Percentiles rank a stretch among this genome's conserved stretches.
Conservation (phyloP, 2,329 filamentous ascomycete genomes). For the Fusarium sp. region DNA sequence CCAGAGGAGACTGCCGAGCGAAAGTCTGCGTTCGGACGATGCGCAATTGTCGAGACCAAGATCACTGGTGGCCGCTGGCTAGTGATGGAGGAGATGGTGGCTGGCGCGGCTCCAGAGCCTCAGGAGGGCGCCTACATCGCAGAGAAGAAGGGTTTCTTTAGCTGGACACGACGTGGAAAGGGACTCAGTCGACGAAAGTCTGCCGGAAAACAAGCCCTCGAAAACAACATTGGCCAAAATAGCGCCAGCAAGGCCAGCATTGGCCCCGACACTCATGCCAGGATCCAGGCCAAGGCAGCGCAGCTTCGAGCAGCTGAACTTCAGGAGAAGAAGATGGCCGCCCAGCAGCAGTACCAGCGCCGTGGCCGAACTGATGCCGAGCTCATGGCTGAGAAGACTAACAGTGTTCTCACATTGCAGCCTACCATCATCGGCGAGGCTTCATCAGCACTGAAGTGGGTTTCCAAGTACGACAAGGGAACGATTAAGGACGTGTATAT, state of each 20-base stretch:
- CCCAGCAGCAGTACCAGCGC: slow-evolving; percentile 54
- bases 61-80: slow-evolving; percentile 89
- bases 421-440: slow-evolving; percentile 87
- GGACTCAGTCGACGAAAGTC: slow-evolving; percentile 76
- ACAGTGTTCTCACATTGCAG: slow-evolving; percentile 89
- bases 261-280: slow-evolving; percentile 90
- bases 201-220: slow-evolving; percentile 70
- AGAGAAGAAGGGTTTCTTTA: slow-evolving; percentile 95
- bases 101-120: slow-evolving; percentile 88
- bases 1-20: slow-evolving; percentile 87
- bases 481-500: slow-evolving; percentile 88
- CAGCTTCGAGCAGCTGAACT: slow-evolving; percentile 81
- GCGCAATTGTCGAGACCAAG: slow-evolving; percentile 89
- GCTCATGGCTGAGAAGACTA: slow-evolving; percentile 78
- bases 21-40: slow-evolving; percentile 94
- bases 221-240: slow-evolving; percentile 58
- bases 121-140: slow-evolving; percentile 90
- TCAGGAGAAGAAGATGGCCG: slow-evolving; percentile 63
- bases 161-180: slow-evolving; percentile 80
- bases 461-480: slow-evolving; percentile 93
- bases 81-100: slow-evolving; percentile 95
- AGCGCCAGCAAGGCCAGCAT: slow-evolving; percentile 84
- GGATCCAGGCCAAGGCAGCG: slow-evolving; percentile 90
- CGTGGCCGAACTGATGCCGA: slow-evolving; percentile 69
- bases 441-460: slow-evolving; percentile 96